Conservation (phyloP, 2,329 filamentous ascomycete genomes). For the Fusarium pseudoanthophilum region DNA sequence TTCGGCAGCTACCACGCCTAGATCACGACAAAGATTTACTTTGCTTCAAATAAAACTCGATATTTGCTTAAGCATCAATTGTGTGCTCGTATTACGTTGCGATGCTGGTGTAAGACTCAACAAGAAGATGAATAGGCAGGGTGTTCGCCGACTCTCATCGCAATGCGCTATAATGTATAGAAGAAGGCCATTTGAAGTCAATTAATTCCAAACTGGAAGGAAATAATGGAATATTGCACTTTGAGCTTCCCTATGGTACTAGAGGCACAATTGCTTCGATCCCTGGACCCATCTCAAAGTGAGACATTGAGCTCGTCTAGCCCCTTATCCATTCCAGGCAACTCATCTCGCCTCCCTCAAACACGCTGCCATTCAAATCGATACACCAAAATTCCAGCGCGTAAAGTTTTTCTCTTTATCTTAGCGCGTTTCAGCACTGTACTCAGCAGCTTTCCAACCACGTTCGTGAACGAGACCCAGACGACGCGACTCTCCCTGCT, state of each 20-base stretch:
- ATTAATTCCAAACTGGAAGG: neutral
- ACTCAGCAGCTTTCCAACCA: neutral
- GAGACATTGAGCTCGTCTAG: slow-evolving; percentile 31
- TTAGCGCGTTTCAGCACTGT: slow-evolving; percentile 9
- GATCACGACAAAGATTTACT: neutral
- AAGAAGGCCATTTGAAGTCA: neutral
- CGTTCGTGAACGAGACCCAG: neutral
- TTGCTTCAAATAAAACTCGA: no score
- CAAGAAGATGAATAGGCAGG: neutral
- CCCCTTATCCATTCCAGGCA: slow-evolving; percentile 33
- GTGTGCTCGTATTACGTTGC: no score
- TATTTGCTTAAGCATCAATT: no score
- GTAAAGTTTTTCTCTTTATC: neutral
- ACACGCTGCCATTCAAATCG: neutral
- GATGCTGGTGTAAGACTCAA: no score
- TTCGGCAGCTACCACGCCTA: neutral
- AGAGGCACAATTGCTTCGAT: neutral
- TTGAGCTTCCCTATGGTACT: fast-evolving
- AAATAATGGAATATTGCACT: neutral
- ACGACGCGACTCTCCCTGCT: slow-evolving; percentile 14
- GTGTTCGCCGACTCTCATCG: no score
- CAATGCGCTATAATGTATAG: neutral
- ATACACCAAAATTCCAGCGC: slow-evolving; percentile 4
- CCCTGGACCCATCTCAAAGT: neutral
- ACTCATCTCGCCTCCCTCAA: slow-evolving; percentile 20